Percentiles rank a stretch among this genome's conserved stretches.
Conservation (phyloP, 164 flowering plant genomes). For the Nymphaea colorata region DNA sequence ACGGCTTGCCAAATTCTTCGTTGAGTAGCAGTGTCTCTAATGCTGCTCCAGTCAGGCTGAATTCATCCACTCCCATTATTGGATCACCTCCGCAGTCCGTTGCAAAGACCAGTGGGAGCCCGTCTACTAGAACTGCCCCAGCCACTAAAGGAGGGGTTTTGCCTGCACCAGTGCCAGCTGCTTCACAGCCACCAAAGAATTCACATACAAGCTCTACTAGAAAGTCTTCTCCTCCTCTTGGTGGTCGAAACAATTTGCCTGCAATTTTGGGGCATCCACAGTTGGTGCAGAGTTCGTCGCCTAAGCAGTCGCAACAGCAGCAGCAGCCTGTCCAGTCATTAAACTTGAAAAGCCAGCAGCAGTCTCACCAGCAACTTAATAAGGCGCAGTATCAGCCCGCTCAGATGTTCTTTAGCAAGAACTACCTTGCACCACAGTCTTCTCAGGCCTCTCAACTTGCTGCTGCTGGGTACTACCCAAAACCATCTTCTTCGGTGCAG, state of each 20-base stretch:
- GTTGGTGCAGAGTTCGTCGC: constrained; percentile 20
- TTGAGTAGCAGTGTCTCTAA: background rate
- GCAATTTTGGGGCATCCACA: constrained; percentile 58
- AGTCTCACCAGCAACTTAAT: constrained; percentile 14
- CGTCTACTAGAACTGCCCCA: constrained; percentile 48
- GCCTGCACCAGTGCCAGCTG: constrained; percentile 23
- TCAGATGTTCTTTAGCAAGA: constrained; percentile 37
- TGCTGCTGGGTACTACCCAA: constrained; percentile 32
- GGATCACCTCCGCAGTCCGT: constrained; percentile 54
- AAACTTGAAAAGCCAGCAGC: constrained; percentile 20
- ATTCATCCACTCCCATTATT: constrained; percentile 28
- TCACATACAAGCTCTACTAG: constrained; percentile 31
- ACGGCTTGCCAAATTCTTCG: background rate
- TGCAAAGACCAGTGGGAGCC: constrained; percentile 62
- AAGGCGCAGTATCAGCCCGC: constrained; percentile 33
- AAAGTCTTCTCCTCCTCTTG: constrained; percentile 59
- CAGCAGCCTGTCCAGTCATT: constrained; percentile 21
- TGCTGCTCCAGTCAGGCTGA: constrained; percentile 21
- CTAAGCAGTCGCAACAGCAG: constrained; percentile 9
- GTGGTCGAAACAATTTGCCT: constrained; percentile 37
- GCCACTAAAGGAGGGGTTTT: constrained; percentile 25
- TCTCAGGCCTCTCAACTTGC: constrained; percentile 5
- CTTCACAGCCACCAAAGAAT: constrained; percentile 41
- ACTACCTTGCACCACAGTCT: constrained; percentile 42
- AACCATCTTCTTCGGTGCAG: background rate